phyloP scores from a whole-genome alignment of 352 stramenopile genomes.

The Phytopythium aichiense region DNA sequence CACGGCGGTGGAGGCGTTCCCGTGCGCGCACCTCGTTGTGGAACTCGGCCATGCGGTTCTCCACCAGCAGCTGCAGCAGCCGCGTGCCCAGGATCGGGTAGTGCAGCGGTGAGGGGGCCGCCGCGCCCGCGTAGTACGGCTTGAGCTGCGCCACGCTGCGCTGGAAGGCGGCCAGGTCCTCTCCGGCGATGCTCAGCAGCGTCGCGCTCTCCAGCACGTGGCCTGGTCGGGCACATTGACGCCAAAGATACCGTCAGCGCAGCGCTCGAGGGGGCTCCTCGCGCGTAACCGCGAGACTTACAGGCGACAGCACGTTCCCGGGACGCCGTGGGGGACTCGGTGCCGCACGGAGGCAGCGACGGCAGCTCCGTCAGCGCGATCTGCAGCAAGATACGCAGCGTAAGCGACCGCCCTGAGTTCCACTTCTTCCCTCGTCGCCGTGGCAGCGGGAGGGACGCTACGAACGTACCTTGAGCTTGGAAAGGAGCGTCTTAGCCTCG shows the following conservation, averaged over 20 bases:
- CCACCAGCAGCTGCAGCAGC: slow-evolving; percentile 87
- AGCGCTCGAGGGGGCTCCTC: background rate
- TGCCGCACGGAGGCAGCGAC: slow-evolving; percentile 71
- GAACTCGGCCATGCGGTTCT: slow-evolving; percentile 92
- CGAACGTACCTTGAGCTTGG: slow-evolving; percentile 56
- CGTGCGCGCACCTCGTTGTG: slow-evolving; percentile 77
- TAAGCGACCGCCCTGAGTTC: background rate
- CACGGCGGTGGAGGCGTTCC: background rate
- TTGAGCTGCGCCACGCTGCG: slow-evolving; percentile 89
- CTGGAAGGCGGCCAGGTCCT: slow-evolving; percentile 86
- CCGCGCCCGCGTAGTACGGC: slow-evolving; percentile 70
- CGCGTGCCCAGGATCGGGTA: slow-evolving; percentile 88
- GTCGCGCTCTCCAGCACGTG: slow-evolving; percentile 89
- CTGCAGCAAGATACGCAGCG: slow-evolving; percentile 22
- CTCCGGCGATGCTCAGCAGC: slow-evolving; percentile 79
- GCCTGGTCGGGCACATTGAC: slow-evolving; percentile 19
- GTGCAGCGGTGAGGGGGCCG: slow-evolving; percentile 68
- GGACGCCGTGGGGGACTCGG: slow-evolving; percentile 41
- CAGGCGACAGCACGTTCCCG: slow-evolving; percentile 74
- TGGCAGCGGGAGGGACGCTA: background rate
- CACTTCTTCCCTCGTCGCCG: background rate
- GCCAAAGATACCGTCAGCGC: background rate
- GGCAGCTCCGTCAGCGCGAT: slow-evolving; percentile 82
- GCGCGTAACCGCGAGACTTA: slow-evolving; percentile 19
- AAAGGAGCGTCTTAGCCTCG: slow-evolving; percentile 41